Evolutionary conservation across 306 rosid genomes (phyloP).

Genomic region (Trifolium dubium): DNA sequence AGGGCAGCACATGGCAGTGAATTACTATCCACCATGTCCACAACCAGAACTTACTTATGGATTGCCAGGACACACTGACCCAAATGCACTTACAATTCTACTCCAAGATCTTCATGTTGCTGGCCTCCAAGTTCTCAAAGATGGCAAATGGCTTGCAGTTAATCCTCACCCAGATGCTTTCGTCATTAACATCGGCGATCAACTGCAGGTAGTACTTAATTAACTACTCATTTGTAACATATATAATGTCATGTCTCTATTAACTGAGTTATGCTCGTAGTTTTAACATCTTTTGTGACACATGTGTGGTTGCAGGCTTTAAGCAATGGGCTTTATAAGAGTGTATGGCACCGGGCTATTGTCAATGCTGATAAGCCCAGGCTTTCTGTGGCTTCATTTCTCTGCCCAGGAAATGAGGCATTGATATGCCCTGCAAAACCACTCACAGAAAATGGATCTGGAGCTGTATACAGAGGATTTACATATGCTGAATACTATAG

Average conservation of each 20-base stretch:
- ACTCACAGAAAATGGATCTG: slow-evolving; percentile 53
- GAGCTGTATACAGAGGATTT: slow-evolving; percentile 61
- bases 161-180: slow-evolving; percentile 82
- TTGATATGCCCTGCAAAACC: slow-evolving; percentile 67
- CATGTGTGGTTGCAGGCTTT: slow-evolving; percentile 64
- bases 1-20: slow-evolving; percentile 98
- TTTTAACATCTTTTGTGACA: slow-evolving; percentile 6
- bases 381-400: slow-evolving; percentile 84
- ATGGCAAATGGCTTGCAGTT: slow-evolving; percentile 78
- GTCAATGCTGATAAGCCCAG: slow-evolving; percentile 79
- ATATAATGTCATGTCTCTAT: too few species aligned
- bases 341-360: slow-evolving; percentile 92
- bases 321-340: slow-evolving; percentile 85
- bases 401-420: slow-evolving; percentile 70
- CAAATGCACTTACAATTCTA: slow-evolving; percentile 86
- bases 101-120: slow-evolving; percentile 72
- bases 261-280: too few species aligned
- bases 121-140: slow-evolving; percentile 89
- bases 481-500: slow-evolving; percentile 78
- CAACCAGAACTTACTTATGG: slow-evolving; percentile 92
- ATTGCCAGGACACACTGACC: slow-evolving; percentile 91
- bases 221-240: slow-evolving; percentile 10
- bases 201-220: slow-evolving; percentile 70
- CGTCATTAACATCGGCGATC: slow-evolving; percentile 87
- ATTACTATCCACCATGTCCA: slow-evolving; percentile 90